Evolutionary conservation across 1,139 yeast genomes (phyloP), one percentile per base, ranked within the genome.

Genomic region (Sugiyamaella xylanicola): DNA sequence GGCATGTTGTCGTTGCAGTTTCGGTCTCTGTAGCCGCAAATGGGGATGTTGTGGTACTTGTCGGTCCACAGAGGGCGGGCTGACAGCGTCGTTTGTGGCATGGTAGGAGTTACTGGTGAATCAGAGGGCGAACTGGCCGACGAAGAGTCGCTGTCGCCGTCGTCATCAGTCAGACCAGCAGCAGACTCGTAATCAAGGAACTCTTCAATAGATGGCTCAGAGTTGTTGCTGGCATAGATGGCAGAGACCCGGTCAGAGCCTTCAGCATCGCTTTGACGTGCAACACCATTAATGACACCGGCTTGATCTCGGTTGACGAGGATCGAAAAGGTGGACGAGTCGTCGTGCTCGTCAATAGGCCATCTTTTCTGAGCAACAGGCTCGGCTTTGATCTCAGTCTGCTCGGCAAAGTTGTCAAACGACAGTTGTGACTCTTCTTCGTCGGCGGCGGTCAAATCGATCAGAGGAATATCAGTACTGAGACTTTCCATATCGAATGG

Each of bases 321-420:
- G 27, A 63, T 58, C 8, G 69, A 64, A 48, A 66, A 65, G 13
- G 65, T 58, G 0, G 68, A 63, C 5, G 69, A 66, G 15, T 64
- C 63, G 42, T 66, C 69, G 37, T 61, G 65, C 39, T 61, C 60
- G 40, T 62, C 61, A 11, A 64, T 64, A 25, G 69, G 68, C 69
- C 69, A 66, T 40, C 67, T 53, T 7, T 61, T 58, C 46, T 37
- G 44, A 5, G 44, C 29, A n/a, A n/a, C 29, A 8, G 37, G n/a
- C 13, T n/a, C 19, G 19, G 41, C 22, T 17, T 40, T 2, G 15
- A 36, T 20, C 13, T 16, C 44, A 27, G 20, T 32, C 17, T 45
- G 40, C 27, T 51, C 13, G 8, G 15, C 48, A 32, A 20, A 22
- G 20, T 47, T 19, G 36, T 44, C 43, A 35, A 45, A 45, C 20